These are phyloP conservation scores for Phytophthora foliorum DNA, from an alignment of 352 stramenopile species.

Conservation along the genomic window DNA sequence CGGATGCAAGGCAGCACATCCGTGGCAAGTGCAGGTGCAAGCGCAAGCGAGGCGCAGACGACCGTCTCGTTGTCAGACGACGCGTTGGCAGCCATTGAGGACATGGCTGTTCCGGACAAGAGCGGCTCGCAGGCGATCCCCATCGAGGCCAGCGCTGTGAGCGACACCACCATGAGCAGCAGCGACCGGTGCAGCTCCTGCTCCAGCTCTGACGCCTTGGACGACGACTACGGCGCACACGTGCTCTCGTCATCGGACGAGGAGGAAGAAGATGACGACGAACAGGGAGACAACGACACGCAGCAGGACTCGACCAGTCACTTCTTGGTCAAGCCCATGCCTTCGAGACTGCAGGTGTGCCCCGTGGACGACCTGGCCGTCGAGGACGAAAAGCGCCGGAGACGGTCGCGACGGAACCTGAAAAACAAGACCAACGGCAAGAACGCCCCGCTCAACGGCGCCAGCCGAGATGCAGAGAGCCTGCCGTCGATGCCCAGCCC, in stretches of 20 bases:
- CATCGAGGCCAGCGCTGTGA: conserved; percentile 43
- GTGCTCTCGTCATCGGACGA: conserved; percentile 49
- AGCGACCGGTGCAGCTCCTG: conserved; percentile 45
- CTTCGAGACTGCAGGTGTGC: conserved; percentile 71
- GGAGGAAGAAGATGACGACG: conserved; percentile 41
- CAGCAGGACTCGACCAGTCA: conserved; percentile 24
- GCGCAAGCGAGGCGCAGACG: conserved; percentile 28
- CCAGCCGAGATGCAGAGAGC: conserved; percentile 66
- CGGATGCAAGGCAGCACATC: conserved; percentile 33
- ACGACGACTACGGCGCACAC: conserved; percentile 53
- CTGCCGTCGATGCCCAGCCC: conserved; percentile 59
- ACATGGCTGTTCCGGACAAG: conserved; percentile 25
- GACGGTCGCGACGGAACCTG: conserved; percentile 49
- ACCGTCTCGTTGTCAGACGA: conserved; percentile 30
- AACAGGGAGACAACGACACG: conserved; percentile 22
- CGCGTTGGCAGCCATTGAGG: conserved; percentile 28
- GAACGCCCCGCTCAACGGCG: conserved; percentile 49
- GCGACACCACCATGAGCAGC: conserved; percentile 55
- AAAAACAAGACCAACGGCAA: conserved; percentile 56
- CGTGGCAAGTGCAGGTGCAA: conserved; percentile 27
- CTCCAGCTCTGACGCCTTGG: conserved; percentile 41
- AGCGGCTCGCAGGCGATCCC: conserved; percentile 9
- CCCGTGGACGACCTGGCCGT: conserved; percentile 79
- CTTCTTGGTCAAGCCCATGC: conserved; percentile 82
- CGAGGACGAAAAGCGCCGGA: conserved; percentile 82